Evolutionary conservation across 176 grass and related monocot species (phyloP).

Genomic region (Oryza glaberrima): DNA sequence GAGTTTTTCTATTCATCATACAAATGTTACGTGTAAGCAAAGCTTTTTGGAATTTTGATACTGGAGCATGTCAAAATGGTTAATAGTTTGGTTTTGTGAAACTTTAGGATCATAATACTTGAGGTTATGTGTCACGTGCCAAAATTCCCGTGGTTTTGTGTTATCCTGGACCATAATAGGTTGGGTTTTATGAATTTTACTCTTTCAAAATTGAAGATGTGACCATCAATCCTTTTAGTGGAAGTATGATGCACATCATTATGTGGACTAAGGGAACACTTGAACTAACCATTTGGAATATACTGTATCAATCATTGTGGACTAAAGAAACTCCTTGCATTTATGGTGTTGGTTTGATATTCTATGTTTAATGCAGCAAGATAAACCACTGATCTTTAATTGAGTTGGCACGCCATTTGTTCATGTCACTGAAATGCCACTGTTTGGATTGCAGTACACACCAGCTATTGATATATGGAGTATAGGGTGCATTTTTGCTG

Average conservation of each 20-base stretch:
- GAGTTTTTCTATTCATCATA: too few relatives aligned
- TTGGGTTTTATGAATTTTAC: background rate
- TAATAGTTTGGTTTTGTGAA: too few relatives aligned
- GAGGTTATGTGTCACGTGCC: too few relatives aligned
- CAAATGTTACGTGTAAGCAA: too few relatives aligned
- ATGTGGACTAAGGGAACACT: background rate
- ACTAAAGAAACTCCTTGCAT: background rate
- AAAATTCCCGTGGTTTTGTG: too few relatives aligned
- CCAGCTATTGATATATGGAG: conserved; percentile 58
- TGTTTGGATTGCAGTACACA: conserved; percentile 46
- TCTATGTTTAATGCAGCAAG: conserved; percentile 9
- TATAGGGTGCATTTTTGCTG: conserved; percentile 51
- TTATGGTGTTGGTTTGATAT: background rate
- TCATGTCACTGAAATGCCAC: conserved; percentile 5
- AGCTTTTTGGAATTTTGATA: too few relatives aligned
- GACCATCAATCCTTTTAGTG: background rate
- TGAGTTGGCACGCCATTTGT: conserved; percentile 13
- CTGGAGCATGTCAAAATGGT: too few relatives aligned
- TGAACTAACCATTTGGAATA: background rate
- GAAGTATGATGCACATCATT: background rate
- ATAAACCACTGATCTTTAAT: background rate
- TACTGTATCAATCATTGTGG: too few relatives aligned
- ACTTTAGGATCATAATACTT: too few relatives aligned
- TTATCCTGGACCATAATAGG: too few relatives aligned
- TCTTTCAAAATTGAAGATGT: background rate